Base-by-base conservation (phyloP, 23 red algal species). In the Gracilaria caudata region DNA sequence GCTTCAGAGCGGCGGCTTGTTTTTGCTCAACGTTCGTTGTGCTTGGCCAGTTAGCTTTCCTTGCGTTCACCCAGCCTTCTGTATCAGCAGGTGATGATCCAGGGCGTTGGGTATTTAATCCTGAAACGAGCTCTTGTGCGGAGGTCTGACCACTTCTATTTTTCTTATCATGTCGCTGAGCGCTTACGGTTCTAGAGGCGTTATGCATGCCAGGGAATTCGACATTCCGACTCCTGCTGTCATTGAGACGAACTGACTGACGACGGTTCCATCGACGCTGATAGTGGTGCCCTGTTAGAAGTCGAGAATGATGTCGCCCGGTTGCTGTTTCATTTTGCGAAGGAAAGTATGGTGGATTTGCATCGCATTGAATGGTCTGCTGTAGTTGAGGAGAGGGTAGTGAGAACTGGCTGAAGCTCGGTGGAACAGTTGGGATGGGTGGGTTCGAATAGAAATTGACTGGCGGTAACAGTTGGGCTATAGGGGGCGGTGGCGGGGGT, bases 1-100 rank as follows among this genome's bases (percentile, higher is more conserved):
- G 70, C 20, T 49, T 75, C 70, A 46, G 3, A 46, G 37, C 40
- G 24, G 40, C 70, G 21, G 70, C 70, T 49, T 63, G 19, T 29
- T 89, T 89, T 78, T 60, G 46, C 29, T 37, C 85, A 34, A 79
- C 73, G 39, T 89, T 89, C 28, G 71, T 37, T 26, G 55, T 68
- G 20, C 64, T 75, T 46, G 85, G 85, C 85, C 85, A 89, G 41
- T 89, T 89, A 24, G 46, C 64, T 70, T 89, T 89, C 38, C 85
- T 68, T 25, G 51, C 85, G 34, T 21, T 54, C 34, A 89, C 74
- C 85, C 85, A 89, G 4, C 43, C 21, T 19, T 78, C 72, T 41
- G 79, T 70, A 16, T 89, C 85, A 51, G 51, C 72, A 28, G 64
- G 68, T 8, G 80, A 84, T 37, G 68, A 46, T 39, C 70, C 68